Evolutionary conservation across 768 basidiomycete species (phyloP), one percentile per base, ranked within the genome.

Genomic region (Trametes elegans): DNA sequence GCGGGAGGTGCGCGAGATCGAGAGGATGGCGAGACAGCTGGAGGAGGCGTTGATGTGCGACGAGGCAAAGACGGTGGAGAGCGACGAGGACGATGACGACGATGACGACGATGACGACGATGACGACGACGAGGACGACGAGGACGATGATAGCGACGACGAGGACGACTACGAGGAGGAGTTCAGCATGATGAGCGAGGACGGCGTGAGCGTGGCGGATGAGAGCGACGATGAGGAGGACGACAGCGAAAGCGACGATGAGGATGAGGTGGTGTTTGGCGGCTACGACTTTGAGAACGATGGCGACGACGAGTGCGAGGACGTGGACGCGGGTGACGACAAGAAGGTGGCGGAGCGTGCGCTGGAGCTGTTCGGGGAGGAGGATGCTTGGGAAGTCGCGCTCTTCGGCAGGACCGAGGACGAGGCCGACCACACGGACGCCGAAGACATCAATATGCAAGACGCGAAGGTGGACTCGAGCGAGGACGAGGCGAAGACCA

Each of bases 1-100:
- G 48, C 48, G 48, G 14, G 36, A 49, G 48, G 48, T 49, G 48
- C 48, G 48, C 10, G 38, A 29, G 48, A 39, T 49, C 2, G 48
- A 49, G 48, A 11, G 28, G 36, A 39, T 49, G 48, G 48, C 48
- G 27, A 24, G 48, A 5, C 18, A 29, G 48, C 26, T 49, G n/a
- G 48, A 49, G 48, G 38, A 26, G 48, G 48, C 18, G 48, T 4
- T 40, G 48, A 18, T 26, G 26, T 27, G 14, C 27, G 48, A 39
- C 10, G 36, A 21, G 11, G 38, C 18, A 1, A 39, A 10, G 9
- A 13, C 5, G 38, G 38, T 13, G 2, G 28, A 16, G 2, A n/a
- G 11, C 11, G 24, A 14, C 41, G 24, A 26, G 41, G 14, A 7
- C 6, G 41, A 7, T 13, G 24, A 26, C 41, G 24, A 23, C 24